Percentiles rank a stretch among this genome's conserved stretches.
phyloP scores from a whole-genome alignment of 148 eudicot species.

The Spergularia marina region DNA sequence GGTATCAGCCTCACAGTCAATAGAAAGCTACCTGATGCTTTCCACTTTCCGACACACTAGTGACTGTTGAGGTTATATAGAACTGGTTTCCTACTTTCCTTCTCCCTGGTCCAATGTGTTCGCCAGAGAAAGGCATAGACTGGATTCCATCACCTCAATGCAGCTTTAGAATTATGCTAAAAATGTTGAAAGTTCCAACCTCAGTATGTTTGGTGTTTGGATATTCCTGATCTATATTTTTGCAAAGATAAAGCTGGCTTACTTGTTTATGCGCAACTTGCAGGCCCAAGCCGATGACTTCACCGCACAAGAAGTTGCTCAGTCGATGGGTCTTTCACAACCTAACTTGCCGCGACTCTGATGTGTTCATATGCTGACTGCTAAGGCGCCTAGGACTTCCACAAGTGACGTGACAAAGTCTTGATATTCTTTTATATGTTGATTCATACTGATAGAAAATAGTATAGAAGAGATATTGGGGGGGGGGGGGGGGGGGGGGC shows the following conservation, averaged over 20 bases:
- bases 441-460: background rate
- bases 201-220: background rate
- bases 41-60: background rate
- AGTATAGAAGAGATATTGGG: too few relatives aligned
- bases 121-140: background rate
- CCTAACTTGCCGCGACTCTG: conserved; percentile 39
- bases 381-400: conserved; percentile 1
- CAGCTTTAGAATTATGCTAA: background rate
- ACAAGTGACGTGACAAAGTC: background rate
- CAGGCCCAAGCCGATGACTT: conserved; percentile 46
- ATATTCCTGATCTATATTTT: background rate
- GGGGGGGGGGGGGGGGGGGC: background rate
- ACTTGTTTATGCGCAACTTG: background rate
- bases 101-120: background rate
- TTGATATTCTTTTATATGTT: conserved; percentile 13
- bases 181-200: background rate
- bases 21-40: too few relatives aligned
- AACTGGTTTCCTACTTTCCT: background rate
- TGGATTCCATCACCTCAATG: background rate
- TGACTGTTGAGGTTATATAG: background rate
- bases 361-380: background rate
- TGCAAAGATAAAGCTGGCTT: background rate
- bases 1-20: too few relatives aligned
- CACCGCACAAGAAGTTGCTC: conserved; percentile 43
- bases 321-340: conserved; percentile 48